Evolutionary conservation across 2,329 filamentous ascomycete genomes (phyloP), one percentile per base, ranked within the genome.

Genomic region (Coniochaeta prunicola): DNA sequence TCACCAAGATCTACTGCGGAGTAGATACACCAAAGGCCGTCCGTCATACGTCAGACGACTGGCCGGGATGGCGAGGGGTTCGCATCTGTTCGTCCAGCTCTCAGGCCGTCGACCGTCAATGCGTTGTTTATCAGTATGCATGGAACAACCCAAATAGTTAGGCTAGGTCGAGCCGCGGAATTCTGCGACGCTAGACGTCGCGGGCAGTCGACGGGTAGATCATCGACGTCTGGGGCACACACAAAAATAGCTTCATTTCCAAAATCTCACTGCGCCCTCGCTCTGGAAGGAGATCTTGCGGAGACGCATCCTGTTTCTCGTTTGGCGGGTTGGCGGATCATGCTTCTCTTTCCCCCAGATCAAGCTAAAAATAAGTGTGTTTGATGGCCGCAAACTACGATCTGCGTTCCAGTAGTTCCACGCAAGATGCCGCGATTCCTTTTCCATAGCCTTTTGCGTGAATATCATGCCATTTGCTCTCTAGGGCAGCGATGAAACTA

Each of bases 211-310:
- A 50, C 45, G 45, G 42, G 45, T 50, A 50, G 45, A 28, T 50
- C 45, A 50, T 50, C 45, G 45, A 50, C 45, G 45, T 50, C 45
- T 30, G n/a, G 45, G 45, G 45, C 45, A 50, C n/a, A n/a, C n/a
- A 50, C 21, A 50, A 50, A 50, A 50, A 50, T 50, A 50, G 45
- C 12, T 28, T 50, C 17, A 13, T 24, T 26, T 17, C 42, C 4
- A 28, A 12, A n/a, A 13, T 3, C 26, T 50, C 21, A 28, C 45
- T n/a, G n/a, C n/a, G n/a, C n/a, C 24, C 15, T 3, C 24, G 19
- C 24, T 30, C 45, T 28, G 45, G 30, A n/a, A n/a, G n/a, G n/a
- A 26, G 45, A 50, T 50, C 21, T 50, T 26, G 30, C 26, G 24
- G 21, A 50, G 15, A 50, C 45, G 12, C 10, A 17, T 21, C 24